phyloP scores from a whole-genome alignment of 2,329 filamentous ascomycete genomes.

The Pseudogymnoascus sp. region DNA sequence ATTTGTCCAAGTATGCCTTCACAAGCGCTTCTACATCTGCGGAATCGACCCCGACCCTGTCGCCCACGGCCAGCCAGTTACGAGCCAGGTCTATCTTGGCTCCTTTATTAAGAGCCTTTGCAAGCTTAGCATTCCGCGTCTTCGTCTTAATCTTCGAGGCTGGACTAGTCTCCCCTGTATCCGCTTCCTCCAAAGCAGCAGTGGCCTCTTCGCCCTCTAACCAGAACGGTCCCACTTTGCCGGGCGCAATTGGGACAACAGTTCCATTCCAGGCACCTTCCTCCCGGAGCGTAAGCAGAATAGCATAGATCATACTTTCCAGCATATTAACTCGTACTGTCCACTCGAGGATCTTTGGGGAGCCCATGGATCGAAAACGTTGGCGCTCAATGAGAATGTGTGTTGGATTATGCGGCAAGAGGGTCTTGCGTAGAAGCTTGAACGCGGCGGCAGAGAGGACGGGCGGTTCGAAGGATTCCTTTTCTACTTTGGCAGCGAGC shows the following conservation, averaged over 20 bases:
- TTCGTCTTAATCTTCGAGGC: slow-evolving; percentile 22
- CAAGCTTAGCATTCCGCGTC: slow-evolving; percentile 34
- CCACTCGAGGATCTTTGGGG: slow-evolving; percentile 66
- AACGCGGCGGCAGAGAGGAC: slow-evolving; percentile 50
- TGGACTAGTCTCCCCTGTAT: slow-evolving; percentile 16
- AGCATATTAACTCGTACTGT: slow-evolving; percentile 74
- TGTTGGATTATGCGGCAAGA: slow-evolving; percentile 48
- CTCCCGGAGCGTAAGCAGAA: slow-evolving; percentile 49
- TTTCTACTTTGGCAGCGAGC: slow-evolving; percentile 10
- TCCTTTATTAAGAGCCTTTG: slow-evolving; percentile 41
- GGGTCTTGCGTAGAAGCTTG: slow-evolving; percentile 39
- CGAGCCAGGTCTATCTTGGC: slow-evolving; percentile 57
- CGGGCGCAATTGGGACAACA: slow-evolving; percentile 46
- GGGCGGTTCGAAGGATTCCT: slow-evolving; percentile 45
- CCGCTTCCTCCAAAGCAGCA: slow-evolving; percentile 17
- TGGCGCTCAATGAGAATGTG: slow-evolving; percentile 62
- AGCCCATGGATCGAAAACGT: slow-evolving; percentile 55
- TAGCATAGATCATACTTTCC: slow-evolving; percentile 72
- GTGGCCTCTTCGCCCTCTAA: slow-evolving; percentile 28
- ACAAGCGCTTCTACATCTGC: slow-evolving; percentile 32
- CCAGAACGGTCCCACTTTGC: slow-evolving; percentile 50
- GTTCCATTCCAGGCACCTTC: slow-evolving; percentile 36
- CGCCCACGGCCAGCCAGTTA: slow-evolving; percentile 39
- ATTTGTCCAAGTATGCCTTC: slow-evolving; percentile 30
- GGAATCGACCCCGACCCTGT: slow-evolving; percentile 27